Evolutionary conservation across 116 monocot species (phyloP).

Genomic region (Phalaenopsis hybrid): DNA sequence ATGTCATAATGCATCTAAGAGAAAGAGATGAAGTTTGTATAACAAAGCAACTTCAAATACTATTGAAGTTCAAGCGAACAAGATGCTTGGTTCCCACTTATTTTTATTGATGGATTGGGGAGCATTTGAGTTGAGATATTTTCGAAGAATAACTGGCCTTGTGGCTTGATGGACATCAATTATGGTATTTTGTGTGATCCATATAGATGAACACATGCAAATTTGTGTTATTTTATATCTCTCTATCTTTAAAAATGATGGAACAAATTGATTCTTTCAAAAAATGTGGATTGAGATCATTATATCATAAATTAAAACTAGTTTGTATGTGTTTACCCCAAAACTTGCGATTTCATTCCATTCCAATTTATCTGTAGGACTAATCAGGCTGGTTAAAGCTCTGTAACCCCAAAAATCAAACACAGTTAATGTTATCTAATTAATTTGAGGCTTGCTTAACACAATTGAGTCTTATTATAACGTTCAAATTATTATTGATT

Average conservation of each 20-base stretch:
- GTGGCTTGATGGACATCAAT: neutral
- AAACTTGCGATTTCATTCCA: too few species aligned
- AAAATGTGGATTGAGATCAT: too few species aligned
- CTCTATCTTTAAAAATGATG: neutral
- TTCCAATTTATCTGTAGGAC: too few species aligned
- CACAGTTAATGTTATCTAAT: too few species aligned
- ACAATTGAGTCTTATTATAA: too few species aligned
- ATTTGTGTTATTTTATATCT: neutral
- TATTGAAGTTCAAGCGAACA: neutral
- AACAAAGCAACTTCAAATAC: neutral
- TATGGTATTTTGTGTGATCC: neutral
- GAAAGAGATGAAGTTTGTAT: neutral
- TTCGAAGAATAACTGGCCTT: neutral
- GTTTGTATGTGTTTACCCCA: too few species aligned
- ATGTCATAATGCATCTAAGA: neutral
- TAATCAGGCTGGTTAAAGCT: too few species aligned
- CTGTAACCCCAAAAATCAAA: too few species aligned
- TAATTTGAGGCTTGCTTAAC: too few species aligned
- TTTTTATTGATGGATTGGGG: neutral
- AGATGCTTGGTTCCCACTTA: neutral
- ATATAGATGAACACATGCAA: neutral
- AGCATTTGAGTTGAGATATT: neutral
- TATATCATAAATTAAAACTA: too few species aligned
- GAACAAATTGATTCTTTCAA: neutral
- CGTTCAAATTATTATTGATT: too few species aligned